Evolutionary conservation across 257 asterid genomes (phyloP), one percentile per base, ranked within the genome.

Genomic region (Thymus quinquecostatus): DNA sequence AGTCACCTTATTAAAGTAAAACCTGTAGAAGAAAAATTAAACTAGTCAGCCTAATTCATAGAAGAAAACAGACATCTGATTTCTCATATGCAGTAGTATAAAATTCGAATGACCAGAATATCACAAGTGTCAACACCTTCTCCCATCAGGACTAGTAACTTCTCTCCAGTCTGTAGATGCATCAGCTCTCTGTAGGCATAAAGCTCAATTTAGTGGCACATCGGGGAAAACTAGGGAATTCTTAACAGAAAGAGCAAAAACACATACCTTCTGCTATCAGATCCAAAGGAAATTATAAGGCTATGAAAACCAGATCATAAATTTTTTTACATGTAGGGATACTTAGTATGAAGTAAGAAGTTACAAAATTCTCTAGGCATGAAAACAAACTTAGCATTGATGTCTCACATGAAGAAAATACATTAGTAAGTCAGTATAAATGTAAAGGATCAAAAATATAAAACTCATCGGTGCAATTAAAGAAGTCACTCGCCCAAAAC

Each of bases 91-190:
- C 72, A 79, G 45, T 44, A 58, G 47, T 64, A 73, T 57, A 70
- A 78, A 44, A 58, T 83, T 29, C 28, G 12, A 47, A 43, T 6
- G 57, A 45, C 47, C 9, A 44, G 59, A 73, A 48, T 69, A 61
- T 43, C 12, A 63, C 60, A 21, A 29, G 41, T 63, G 60, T 57
- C 77, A 84, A 28, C 68, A 95, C 99, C 90, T 95, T 75, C 83
- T 83, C 68, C 99, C 98, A 13, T 81, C 95, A 47, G 96, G 83
- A 66, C 86, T 71, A 62, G 80, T 86, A 79, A 76, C 48, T 81
- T 95, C 99, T 80, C 85, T 87, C 99, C 99, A 94, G 86, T 88
- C 96, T 45, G 99, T 94, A 40, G 96, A 63, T 59, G 97, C 90
- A 87, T 94, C 99, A 9, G 97, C 98, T 83, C 92, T 92, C 99